Evolutionary conservation across 2,329 filamentous ascomycete genomes (phyloP).

Genomic region (Diaporthe batatas): DNA sequence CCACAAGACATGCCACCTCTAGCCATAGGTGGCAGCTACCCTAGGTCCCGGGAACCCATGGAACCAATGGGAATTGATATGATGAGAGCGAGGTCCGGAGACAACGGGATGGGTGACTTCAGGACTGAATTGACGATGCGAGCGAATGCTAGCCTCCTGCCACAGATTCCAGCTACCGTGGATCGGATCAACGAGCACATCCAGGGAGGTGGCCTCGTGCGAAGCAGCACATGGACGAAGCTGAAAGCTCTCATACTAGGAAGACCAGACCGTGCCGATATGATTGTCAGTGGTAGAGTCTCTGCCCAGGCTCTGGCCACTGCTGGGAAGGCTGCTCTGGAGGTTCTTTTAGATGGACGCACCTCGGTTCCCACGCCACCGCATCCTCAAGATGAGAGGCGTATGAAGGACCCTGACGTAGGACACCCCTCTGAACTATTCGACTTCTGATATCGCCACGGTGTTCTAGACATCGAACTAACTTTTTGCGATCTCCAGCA

Average conservation of each 20-base stretch:
- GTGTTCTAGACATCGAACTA: background rate
- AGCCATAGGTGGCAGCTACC: background rate
- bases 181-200: background rate
- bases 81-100: background rate
- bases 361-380: background rate
- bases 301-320: background rate
- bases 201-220: constrained; percentile 16
- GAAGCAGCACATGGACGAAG: background rate
- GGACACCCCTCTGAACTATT: background rate
- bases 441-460: background rate
- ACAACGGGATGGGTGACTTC: background rate
- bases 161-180: background rate
- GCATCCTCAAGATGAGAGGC: background rate
- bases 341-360: constrained; percentile 6
- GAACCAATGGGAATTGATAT: background rate
- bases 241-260: background rate
- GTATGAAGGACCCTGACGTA: constrained; percentile 33
- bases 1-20: constrained; percentile 1
- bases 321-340: background rate
- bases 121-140: background rate
- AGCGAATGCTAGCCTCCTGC: background rate
- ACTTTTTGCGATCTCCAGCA: constrained; percentile 23
- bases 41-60: background rate
- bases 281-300: background rate
- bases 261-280: constrained; percentile 15